Evolutionary conservation across 1,139 yeast genomes (phyloP), one percentile per base, ranked within the genome.

Genomic region (Blastobotrys arbuscula): DNA sequence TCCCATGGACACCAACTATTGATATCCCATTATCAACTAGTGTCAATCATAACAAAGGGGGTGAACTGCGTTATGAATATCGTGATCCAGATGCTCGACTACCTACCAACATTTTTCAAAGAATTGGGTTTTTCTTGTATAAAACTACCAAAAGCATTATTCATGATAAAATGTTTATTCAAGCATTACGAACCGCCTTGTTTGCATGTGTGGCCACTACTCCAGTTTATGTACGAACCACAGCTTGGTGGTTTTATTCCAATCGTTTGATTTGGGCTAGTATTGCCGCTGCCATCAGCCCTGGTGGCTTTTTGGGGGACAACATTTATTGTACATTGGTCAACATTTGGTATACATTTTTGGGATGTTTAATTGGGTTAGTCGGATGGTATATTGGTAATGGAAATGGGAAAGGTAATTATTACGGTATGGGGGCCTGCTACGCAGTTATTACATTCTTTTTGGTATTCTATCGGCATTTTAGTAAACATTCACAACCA

Each of bases 381-480:
- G 63, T 63, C 2, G 62, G 57, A 6, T 68, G 71, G 71, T 68
- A 68, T 47, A 65, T 68, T 8, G 55, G 61, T 1, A 53, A 67
- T 4, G 67, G 68, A 5, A 50, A 45, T 33, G 66, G 69, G 8
- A n/a, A 45, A 1, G 68, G 70, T 1, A 66, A 64, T 42, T 56
- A 55, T 0, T 63, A 54, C 41, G 71, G 72, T 2, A 62, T 59
- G 43, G 68, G 63, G 1, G 65, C 61, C 0, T 64, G 62, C 13
- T 54, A 55, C 13, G 63, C 60, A 1, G 62, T 62, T 15, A 53
- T 60, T 4, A 53, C 55, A 44, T 43, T 59, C 16, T 54, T 56
- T 23, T 48, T 66, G 19, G 53, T 56, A 19, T 65, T 54, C 44
- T 63, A 63, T 44, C 53, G 71, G 4, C 65, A 63, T 30, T 64